Evolutionary conservation across 148 eudicot species (phyloP).

Genomic region (Nepenthes gracilis): DNA sequence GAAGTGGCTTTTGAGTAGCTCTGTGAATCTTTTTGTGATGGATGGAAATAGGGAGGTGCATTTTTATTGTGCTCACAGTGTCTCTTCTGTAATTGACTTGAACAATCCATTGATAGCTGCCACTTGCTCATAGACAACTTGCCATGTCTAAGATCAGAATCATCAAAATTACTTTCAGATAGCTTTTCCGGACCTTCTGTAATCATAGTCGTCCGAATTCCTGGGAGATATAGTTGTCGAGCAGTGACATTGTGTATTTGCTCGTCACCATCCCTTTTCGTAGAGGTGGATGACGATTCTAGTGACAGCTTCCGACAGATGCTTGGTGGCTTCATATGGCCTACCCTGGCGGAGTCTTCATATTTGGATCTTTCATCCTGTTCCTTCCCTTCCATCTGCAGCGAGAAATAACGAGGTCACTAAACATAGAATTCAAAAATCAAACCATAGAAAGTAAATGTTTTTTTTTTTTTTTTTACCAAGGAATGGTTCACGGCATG

Average conservation of each 20-base stretch:
- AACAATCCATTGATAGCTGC: conserved; percentile 2
- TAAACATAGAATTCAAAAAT: background rate
- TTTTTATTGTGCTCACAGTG: background rate
- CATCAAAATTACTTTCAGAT: conserved; percentile 1
- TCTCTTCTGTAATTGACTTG: background rate
- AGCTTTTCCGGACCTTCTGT: conserved; percentile 4
- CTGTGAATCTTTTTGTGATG: no score
- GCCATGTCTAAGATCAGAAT: conserved; percentile 4
- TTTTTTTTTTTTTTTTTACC: background rate
- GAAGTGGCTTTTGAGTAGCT: background rate
- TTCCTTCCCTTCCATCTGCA: conserved; percentile 18
- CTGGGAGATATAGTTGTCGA: background rate
- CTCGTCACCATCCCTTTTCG: conserved; percentile 1
- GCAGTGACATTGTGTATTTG: conserved; percentile 7
- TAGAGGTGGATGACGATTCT: conserved; percentile 8
- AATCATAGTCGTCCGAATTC: conserved; percentile 2
- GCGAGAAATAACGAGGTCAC: background rate
- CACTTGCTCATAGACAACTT: conserved; percentile 13
- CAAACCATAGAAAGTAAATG: background rate
- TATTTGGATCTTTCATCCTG: conserved; percentile 3
- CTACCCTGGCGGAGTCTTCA: background rate
- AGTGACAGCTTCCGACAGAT: conserved; percentile 17
- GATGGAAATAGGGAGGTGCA: background rate
- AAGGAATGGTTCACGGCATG: background rate
- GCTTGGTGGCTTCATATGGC: conserved; percentile 7